Conservation (phyloP, 2,329 filamentous ascomycete species). For the Bipolaris victoriae region DNA sequence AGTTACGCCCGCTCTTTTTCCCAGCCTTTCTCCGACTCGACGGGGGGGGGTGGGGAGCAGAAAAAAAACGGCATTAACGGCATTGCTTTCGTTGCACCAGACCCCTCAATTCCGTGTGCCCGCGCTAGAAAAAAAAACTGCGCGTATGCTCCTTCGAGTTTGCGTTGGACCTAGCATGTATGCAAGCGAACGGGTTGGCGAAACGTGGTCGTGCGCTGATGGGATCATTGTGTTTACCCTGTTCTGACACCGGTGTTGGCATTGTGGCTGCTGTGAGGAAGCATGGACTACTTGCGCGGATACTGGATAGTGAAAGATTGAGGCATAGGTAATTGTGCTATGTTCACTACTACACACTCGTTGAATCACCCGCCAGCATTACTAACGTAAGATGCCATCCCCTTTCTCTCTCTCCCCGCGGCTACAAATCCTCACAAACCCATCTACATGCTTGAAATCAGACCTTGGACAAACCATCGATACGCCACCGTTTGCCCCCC, state of each 20-base stretch:
- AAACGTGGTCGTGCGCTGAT: slow-evolving; percentile 59
- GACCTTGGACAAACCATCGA: slow-evolving; percentile 50
- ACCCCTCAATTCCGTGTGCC: slow-evolving; percentile 54
- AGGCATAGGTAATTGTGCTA: slow-evolving; percentile 58
- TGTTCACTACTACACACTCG: slow-evolving; percentile 42
- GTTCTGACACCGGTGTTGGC: slow-evolving; percentile 61
- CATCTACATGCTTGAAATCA: slow-evolving; percentile 47
- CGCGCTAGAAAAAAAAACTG: slow-evolving; percentile 56
- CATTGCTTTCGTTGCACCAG: slow-evolving; percentile 55
- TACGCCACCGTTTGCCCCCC: slow-evolving; percentile 41
- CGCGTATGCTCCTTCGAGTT: slow-evolving; percentile 64
- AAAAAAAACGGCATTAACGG: slow-evolving; percentile 61
- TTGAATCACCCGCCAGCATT: slow-evolving; percentile 47
- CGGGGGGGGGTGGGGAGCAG: no score
- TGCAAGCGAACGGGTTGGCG: slow-evolving; percentile 59
- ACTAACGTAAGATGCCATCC: slow-evolving; percentile 51
- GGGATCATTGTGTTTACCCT: slow-evolving; percentile 63
- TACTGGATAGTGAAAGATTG: slow-evolving; percentile 61
- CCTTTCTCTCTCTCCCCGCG: slow-evolving; percentile 28
- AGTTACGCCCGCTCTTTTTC: slow-evolving; percentile 19
- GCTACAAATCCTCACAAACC: slow-evolving; percentile 47
- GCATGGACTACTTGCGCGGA: slow-evolving; percentile 55
- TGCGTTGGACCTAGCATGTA: slow-evolving; percentile 40
- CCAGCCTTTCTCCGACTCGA: no score
- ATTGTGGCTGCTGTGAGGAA: slow-evolving; percentile 61